Conservation (phyloP, 768 basidiomycete genomes). For the Phaffia australis region DNA sequence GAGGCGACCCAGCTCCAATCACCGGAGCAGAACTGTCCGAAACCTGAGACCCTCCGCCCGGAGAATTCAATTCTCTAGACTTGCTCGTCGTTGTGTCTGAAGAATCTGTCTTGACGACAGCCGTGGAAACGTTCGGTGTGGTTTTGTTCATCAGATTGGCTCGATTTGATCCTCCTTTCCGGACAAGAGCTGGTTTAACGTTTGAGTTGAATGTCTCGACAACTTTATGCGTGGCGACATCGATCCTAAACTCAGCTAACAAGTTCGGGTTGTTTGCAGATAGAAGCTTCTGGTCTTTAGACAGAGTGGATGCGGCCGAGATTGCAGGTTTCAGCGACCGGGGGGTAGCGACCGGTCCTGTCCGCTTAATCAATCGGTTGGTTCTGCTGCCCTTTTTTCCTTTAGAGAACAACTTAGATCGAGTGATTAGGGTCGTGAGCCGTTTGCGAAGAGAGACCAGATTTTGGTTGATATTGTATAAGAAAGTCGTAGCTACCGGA, state of each 20-base stretch:
- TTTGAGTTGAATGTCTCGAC: neutral
- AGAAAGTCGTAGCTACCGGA: neutral
- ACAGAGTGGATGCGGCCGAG: neutral
- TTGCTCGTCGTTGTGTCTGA: slow-evolving; percentile 4
- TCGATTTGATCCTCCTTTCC: no score
- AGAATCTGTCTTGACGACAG: neutral
- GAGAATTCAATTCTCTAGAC: neutral
- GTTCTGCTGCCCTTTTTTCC: neutral
- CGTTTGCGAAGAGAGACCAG: no score
- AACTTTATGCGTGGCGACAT: neutral
- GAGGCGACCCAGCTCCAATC: neutral
- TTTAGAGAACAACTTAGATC: neutral
- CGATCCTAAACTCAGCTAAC: neutral
- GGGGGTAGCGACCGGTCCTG: neutral
- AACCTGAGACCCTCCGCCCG: no score
- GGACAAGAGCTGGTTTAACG: neutral
- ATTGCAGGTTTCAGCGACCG: neutral
- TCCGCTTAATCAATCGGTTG: neutral
- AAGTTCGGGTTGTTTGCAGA: neutral
- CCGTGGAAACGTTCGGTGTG: neutral
- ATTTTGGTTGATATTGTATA: no score
- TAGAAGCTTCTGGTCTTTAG: slow-evolving; percentile 1
- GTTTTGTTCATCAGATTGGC: neutral
- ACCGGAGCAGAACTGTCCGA: neutral
- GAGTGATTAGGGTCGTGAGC: no score